A percentile compares a stretch with the other conserved stretches of the same genome.
Conservation (phyloP, 2,329 filamentous ascomycete genomes). For the Nemania bipapillata region DNA sequence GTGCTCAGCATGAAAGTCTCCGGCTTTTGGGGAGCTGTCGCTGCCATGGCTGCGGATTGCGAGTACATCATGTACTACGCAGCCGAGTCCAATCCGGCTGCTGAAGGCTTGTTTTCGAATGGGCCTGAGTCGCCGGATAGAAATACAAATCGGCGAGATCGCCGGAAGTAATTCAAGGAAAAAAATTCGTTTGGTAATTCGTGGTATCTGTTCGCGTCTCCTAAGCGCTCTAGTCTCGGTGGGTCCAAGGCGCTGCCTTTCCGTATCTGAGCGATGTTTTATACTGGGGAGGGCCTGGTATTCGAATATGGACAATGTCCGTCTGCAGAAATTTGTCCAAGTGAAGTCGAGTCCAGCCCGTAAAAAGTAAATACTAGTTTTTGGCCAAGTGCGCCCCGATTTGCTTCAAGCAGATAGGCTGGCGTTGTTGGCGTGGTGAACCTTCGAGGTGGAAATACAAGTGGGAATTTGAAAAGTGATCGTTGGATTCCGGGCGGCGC, state of each 20-base stretch:
- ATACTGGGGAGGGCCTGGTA: conserved; percentile 10
- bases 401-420: conserved; percentile 60
- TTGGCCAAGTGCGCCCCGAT: conserved; percentile 51
- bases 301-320: conserved; percentile 34
- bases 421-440: conserved; percentile 51
- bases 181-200: conserved; percentile 39
- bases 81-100: conserved; percentile 39
- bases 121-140: conserved; percentile 6
- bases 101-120: conserved; percentile 13
- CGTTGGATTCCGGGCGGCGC: conserved; percentile 18
- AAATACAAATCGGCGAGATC: conserved; percentile 27
- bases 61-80: conserved; percentile 72
- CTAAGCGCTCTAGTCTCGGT: conserved; percentile 21
- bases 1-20: conserved; percentile 99
- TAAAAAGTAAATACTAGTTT: conserved; percentile 30
- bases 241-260: conserved; percentile 46
- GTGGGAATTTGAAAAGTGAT: conserved; percentile 39
- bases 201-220: conserved; percentile 35
- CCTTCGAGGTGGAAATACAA: conserved; percentile 57
- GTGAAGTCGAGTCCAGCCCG: conserved; percentile 61
- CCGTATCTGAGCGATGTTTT: conserved; percentile 36
- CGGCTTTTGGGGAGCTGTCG: conserved; percentile 85
- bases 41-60: conserved; percentile 84
- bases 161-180: conserved; percentile 35
- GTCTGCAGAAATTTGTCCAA: conserved; percentile 29